phyloP scores from a whole-genome alignment of 306 rosid species.

The Spatholobus suberectus region DNA sequence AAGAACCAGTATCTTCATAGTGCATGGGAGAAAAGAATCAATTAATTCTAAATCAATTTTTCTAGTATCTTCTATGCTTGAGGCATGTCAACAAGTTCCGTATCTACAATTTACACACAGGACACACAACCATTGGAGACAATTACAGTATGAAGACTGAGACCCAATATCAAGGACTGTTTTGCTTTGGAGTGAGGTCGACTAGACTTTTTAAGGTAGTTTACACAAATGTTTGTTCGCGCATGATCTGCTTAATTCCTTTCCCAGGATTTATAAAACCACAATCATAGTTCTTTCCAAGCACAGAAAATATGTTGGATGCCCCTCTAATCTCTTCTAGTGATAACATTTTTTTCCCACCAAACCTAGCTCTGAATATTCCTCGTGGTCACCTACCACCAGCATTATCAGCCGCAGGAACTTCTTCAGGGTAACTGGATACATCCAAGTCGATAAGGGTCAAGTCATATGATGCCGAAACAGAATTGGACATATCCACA shows the following conservation, averaged over 20 bases:
- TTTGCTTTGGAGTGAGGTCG: slow-evolving; percentile 38
- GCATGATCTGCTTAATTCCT: slow-evolving; percentile 42
- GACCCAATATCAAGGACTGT: slow-evolving; percentile 37
- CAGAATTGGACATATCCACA: slow-evolving; percentile 67
- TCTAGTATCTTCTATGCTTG: slow-evolving; percentile 45
- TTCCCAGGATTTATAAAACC: slow-evolving; percentile 40
- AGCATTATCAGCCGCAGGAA: slow-evolving; percentile 72
- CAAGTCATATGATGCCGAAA: slow-evolving; percentile 71
- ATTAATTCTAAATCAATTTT: slow-evolving; percentile 35
- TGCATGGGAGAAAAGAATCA: slow-evolving; percentile 34
- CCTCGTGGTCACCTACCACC: slow-evolving; percentile 51
- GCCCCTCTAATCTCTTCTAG: slow-evolving; percentile 33
- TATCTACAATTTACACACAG: slow-evolving; percentile 70
- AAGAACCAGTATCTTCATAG: slow-evolving; percentile 18
- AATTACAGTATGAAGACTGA: slow-evolving; percentile 44
- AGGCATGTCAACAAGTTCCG: slow-evolving; percentile 48
- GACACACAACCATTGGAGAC: slow-evolving; percentile 53
- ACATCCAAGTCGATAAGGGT: slow-evolving; percentile 85
- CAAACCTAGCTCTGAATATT: slow-evolving; percentile 32
- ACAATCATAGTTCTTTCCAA: slow-evolving; percentile 44
- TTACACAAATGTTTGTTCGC: slow-evolving; percentile 33
- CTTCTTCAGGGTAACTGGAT: slow-evolving; percentile 76
- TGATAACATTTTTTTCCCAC: slow-evolving; percentile 39
- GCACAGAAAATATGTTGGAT: slow-evolving; percentile 31
- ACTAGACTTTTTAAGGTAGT: slow-evolving; percentile 28